Base-by-base conservation (phyloP, 306 rosid genomes). In the Oemleria cerasiformis region DNA sequence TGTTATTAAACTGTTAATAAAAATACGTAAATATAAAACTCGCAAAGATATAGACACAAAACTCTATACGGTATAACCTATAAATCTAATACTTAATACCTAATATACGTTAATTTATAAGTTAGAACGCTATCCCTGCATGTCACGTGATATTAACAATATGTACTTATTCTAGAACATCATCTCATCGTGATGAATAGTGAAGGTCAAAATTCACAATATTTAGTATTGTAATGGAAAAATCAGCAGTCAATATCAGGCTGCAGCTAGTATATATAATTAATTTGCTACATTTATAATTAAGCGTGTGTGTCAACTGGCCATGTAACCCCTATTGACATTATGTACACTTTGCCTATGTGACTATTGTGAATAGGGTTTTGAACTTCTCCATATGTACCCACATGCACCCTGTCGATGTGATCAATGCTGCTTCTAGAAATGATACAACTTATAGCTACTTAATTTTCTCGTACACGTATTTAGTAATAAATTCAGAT, bases 371-470 rank as follows among this genome's bases (percentile, higher is more conserved):
- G 66, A 71, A 71, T 44, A 44, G 36, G 44, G 36, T 16, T 25
- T 41, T 39, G 21, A 19, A 57, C 30, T 45, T 71, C 58, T 71
- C 42, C 66, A 70, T 17, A 25, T n/a, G 42, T n/a, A 1, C 36
- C 36, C 36, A 42, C 10, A 19, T 7, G 56, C 66, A 43, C 57
- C 74, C 57, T 71, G 58, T 36, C 72, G 72, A 74, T 55, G 72
- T 65, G 78, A 65, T 54, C 36, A 30, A 30, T 30, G 36, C 70
- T 53, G 30, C 49, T 53, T 23, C 3, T 4, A 21, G 53, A 63
- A 73, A n/a, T 20, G 62, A 34, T 67, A 17, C 12, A 48, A 30
- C 3, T 30, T 30, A 30, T 30, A 2, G 36, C 36, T 30, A 30
- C 2, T 3, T 1, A 30, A 30, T 30, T 30, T 30, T 25, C 30